Percentiles rank a stretch among this genome's conserved stretches.
phyloP scores from a whole-genome alignment of 2,329 filamentous ascomycete species.

The Graphilbum fragrans region DNA sequence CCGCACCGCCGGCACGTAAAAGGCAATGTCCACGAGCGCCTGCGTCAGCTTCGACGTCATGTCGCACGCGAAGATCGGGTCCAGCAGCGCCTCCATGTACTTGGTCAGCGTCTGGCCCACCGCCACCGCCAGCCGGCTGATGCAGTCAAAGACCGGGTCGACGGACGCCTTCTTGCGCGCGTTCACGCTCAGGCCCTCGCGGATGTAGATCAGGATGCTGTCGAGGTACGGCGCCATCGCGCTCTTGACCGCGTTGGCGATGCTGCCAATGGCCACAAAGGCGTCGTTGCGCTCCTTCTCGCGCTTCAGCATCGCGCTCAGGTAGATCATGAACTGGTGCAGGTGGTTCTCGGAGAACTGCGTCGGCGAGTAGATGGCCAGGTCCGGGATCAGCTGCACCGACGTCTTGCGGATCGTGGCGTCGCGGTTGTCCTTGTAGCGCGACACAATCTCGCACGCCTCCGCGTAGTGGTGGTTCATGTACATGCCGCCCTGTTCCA shows the following conservation, averaged over 20 bases:
- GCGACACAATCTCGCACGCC: constrained; percentile 83
- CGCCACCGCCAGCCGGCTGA: constrained; percentile 89
- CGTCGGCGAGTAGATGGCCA: constrained; percentile 83
- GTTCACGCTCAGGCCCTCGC: constrained; percentile 77
- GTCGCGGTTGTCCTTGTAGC: constrained; percentile 88
- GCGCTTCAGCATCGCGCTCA: constrained; percentile 87
- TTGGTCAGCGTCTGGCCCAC: constrained; percentile 96
- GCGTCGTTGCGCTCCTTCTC: constrained; percentile 90
- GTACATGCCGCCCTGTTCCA: constrained; percentile 95
- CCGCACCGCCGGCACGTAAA: constrained; percentile 93
- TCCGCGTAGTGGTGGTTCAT: constrained; percentile 94
- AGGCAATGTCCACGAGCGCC: constrained; percentile 94
- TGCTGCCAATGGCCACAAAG: constrained; percentile 90
- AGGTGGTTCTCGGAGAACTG: constrained; percentile 83
- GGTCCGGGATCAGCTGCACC: constrained; percentile 78
- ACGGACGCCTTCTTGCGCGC: constrained; percentile 53
- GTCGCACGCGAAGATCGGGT: constrained; percentile 94
- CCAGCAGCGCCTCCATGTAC: constrained; percentile 90
- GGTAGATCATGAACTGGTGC: constrained; percentile 93
- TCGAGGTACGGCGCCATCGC: constrained; percentile 92
- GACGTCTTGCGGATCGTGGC: constrained; percentile 79
- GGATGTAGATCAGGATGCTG: constrained; percentile 83
- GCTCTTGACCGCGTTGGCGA: constrained; percentile 91
- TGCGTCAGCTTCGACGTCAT: constrained; percentile 89
- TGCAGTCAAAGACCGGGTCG: constrained; percentile 88